Percentiles rank a stretch among this genome's conserved stretches.
Conservation (phyloP, 2,329 filamentous ascomycete genomes). For the Pseudocercospora cruenta region DNA sequence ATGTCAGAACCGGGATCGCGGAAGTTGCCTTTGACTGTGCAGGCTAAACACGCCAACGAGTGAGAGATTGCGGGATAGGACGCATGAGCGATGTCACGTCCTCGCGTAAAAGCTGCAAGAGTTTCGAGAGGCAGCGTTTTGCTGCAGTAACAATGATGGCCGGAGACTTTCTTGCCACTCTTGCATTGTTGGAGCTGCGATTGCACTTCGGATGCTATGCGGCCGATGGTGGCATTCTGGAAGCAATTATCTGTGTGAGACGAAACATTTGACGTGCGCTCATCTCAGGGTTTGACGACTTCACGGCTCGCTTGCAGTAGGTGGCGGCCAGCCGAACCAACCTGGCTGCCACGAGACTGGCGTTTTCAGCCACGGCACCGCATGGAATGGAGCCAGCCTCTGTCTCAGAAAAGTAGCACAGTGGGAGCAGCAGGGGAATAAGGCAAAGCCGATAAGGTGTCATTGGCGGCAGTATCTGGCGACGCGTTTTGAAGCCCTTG, state of each 20-base stretch:
- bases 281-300: neutral
- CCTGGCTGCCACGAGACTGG: slow-evolving; percentile 5
- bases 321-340: slow-evolving; percentile 1
- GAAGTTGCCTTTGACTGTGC: neutral
- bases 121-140: neutral
- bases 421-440: neutral
- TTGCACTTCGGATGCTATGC: neutral
- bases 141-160: neutral
- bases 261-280: neutral
- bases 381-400: neutral
- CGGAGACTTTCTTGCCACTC: neutral
- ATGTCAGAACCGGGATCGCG: neutral
- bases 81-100: neutral
- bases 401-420: neutral
- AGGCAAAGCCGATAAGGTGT: neutral
- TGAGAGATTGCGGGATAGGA: neutral
- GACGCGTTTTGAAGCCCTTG: no score
- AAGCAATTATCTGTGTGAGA: no score
- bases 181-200: neutral
- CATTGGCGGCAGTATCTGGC: neutral
- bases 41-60: neutral
- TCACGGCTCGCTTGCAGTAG: neutral
- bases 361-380: slow-evolving; percentile 5
- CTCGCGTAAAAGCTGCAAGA: neutral
- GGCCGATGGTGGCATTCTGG: neutral